These are phyloP conservation scores for Anisogramma anomala DNA, from an alignment of 2,329 filamentous ascomycete species.

Conservation along the genomic window DNA sequence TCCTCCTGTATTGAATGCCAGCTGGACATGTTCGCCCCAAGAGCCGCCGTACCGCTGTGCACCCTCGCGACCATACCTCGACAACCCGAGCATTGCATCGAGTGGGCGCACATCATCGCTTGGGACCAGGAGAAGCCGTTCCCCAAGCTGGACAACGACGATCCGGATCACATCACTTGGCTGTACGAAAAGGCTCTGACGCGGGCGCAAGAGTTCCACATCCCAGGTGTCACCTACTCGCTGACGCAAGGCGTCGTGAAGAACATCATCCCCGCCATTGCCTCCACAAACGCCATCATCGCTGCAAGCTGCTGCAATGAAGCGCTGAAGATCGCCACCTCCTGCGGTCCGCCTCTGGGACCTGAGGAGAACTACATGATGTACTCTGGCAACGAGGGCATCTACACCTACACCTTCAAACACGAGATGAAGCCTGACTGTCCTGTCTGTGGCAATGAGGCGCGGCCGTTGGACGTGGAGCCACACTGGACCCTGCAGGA, in stretches of 20 bases:
- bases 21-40: slow-evolving; percentile 95
- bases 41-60: slow-evolving; percentile 90
- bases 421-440: slow-evolving; percentile 92
- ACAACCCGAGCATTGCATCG: slow-evolving; percentile 94
- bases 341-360: slow-evolving; percentile 67
- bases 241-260: slow-evolving; percentile 97
- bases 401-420: slow-evolving; percentile 96
- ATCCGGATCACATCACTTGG: slow-evolving; percentile 96
- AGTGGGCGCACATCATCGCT: slow-evolving; percentile 97
- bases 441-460: slow-evolving; percentile 78
- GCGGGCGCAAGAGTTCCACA: slow-evolving; percentile 79
- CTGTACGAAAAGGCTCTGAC: slow-evolving; percentile 73
- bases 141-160: slow-evolving; percentile 81
- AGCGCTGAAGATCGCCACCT: slow-evolving; percentile 85
- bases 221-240: slow-evolving; percentile 84
- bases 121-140: slow-evolving; percentile 85
- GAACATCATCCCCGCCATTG: slow-evolving; percentile 98
- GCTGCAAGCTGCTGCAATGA: slow-evolving; percentile 95
- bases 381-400: slow-evolving; percentile 90
- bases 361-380: slow-evolving; percentile 92
- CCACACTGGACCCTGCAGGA: slow-evolving; percentile 64
- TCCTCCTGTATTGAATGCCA: slow-evolving; percentile 98
- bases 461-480: slow-evolving; percentile 63
- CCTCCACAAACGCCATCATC: slow-evolving; percentile 93
- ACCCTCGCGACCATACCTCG: slow-evolving; percentile 93